Conservation (phyloP, 2,329 filamentous ascomycete genomes). For the Monilinia aucupariae region DNA sequence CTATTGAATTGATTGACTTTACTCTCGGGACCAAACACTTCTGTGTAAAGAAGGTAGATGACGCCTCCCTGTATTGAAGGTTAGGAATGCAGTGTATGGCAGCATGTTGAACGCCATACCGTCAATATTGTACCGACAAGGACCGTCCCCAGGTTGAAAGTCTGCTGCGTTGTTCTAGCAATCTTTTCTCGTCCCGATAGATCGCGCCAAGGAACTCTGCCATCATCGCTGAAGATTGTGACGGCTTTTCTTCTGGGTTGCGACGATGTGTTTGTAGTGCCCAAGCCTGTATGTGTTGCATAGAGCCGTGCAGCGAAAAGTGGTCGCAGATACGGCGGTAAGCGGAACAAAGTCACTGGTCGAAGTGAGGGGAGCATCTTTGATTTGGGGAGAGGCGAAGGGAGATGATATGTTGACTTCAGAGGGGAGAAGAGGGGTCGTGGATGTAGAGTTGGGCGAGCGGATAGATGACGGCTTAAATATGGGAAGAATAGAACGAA, state of each 20-base stretch:
- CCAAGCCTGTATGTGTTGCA: constrained; percentile 50
- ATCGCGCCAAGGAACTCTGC: constrained; percentile 72
- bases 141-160: constrained; percentile 79
- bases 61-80: constrained; percentile 58
- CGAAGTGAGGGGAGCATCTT: constrained; percentile 19
- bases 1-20: constrained; percentile 86
- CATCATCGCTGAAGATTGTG: constrained; percentile 82
- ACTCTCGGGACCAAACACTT: constrained; percentile 79
- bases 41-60: constrained; percentile 69
- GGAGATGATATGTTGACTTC: neutral
- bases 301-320: constrained; percentile 46
- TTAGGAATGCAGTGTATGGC: constrained; percentile 13
- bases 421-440: neutral
- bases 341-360: constrained; percentile 32
- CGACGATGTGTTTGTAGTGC: constrained; percentile 32
- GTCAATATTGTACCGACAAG: constrained; percentile 70
- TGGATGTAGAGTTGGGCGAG: neutral
- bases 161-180: constrained; percentile 81
- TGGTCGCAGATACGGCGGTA: constrained; percentile 38
- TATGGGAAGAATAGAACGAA: neutral
- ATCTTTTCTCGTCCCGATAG: constrained; percentile 73
- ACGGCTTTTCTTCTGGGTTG: constrained; percentile 59
- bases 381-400: neutral
- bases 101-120: constrained; percentile 42
- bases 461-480: neutral